phyloP scores from a whole-genome alignment of 345 rosid species.

The Eucalyptus caleyi region DNA sequence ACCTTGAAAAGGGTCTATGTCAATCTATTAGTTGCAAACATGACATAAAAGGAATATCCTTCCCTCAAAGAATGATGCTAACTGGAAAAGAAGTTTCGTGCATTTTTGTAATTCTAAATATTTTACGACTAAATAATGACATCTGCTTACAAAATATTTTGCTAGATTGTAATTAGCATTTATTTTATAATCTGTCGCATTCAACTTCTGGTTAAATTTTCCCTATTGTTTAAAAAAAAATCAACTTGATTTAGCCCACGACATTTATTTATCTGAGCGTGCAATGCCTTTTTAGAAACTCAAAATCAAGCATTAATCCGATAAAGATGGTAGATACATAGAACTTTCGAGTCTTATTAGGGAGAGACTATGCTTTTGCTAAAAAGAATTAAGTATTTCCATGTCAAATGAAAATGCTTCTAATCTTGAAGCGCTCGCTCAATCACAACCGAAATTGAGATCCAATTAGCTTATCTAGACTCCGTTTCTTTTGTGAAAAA shows the following conservation, averaged over 20 bases:
- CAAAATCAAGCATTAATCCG: neutral
- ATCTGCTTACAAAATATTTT: neutral
- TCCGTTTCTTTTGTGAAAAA: fast-evolving
- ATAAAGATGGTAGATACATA: neutral
- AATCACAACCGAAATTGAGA: fast-evolving
- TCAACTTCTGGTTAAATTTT: neutral
- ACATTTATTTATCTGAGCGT: no score
- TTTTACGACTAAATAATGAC: neutral
- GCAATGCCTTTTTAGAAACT: neutral
- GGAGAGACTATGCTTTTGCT: neutral
- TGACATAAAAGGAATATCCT: neutral
- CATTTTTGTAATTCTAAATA: neutral
- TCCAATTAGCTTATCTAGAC: neutral
- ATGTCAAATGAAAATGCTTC: neutral
- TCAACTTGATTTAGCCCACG: neutral
- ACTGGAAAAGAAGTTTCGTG: neutral
- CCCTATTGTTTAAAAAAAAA: neutral
- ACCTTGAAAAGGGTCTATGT: neutral
- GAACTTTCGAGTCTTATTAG: neutral
- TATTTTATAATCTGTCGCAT: neutral
- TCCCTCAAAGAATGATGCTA: neutral
- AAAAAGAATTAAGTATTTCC: fast-evolving
- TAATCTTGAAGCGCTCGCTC: neutral
- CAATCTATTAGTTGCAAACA: neutral
- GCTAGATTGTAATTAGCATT: neutral